Evolutionary conservation across 257 asterid genomes (phyloP), one percentile per base, ranked within the genome.

Genomic region (Lycium barbarum): DNA sequence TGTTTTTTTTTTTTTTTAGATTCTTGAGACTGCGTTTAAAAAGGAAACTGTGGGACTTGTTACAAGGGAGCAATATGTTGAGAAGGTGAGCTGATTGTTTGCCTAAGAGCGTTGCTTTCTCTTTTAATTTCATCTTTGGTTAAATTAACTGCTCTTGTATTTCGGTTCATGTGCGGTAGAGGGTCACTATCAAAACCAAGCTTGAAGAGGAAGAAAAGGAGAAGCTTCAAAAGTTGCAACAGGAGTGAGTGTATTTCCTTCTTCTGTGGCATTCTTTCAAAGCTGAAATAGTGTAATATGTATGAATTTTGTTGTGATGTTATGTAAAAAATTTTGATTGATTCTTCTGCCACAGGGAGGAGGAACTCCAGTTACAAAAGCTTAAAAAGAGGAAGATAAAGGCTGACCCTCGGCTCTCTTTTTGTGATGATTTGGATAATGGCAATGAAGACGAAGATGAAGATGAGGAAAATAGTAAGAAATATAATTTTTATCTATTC

Each of bases 1-100:
- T 76, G 45, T 13, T 2, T 59, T 26, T 26, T 18, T 2, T 59
- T 18, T 57, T 86, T 55, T 66, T 59, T 88, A 96, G 98, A 94
- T 95, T 86, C 92, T 97, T 10, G 98, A 97, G 92, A 97, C 99
- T 45, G 98, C 98, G 12, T 97, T 97, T 89, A 97, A 97, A 94
- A 97, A 97, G 92, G 99, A 97, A 92, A 97, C 99, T 26, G 98
- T 97, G 85, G 99, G 99, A 84, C 90, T 97, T 89, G 99, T 97
- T 62, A 92, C 97, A 26, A 92, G 99, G 88, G 99, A 97, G 83
- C 91, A 97, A 86, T 97, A 97, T 74, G 99, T 95, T 85, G 99
- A 97, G 92, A 97, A 95, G 98, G 99, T 96, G 85, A 14, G 57
- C 62, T 7, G 0, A 78, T 47, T 5, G 38, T 57, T 79, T 81